Evolutionary conservation across 768 basidiomycete species (phyloP).

Genomic region (Butyriboletus loyo): DNA sequence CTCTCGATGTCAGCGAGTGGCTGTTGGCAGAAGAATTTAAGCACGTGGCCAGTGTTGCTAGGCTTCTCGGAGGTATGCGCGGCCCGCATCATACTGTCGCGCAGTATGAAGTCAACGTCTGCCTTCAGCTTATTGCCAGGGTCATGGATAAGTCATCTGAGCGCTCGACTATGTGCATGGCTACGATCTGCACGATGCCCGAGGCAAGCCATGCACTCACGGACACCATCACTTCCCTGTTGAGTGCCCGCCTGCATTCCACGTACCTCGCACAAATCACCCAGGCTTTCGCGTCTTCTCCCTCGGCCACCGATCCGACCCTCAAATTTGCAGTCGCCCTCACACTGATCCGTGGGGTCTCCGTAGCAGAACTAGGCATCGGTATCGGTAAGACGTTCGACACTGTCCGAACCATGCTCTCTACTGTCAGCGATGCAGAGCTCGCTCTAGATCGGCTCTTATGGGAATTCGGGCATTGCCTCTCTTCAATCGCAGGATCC

Average conservation of each 20-base stretch:
- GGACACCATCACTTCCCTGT: conserved; percentile 41
- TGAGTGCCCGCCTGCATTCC: conserved; percentile 49
- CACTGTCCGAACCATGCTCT: conserved; percentile 23
- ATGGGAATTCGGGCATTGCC: conserved; percentile 38
- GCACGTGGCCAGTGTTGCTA: conserved; percentile 41
- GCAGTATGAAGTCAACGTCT: conserved; percentile 48
- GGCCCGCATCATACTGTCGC: conserved; percentile 38
- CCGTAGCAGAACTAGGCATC: conserved; percentile 20
- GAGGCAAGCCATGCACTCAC: conserved; percentile 44
- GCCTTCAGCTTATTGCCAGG: conserved; percentile 48
- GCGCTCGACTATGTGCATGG: conserved; percentile 43
- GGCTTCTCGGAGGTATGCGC: conserved; percentile 31
- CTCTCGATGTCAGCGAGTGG: conserved; percentile 48
- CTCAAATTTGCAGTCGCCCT: conserved; percentile 36
- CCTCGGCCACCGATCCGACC: conserved; percentile 22
- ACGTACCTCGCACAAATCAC: conserved; percentile 43
- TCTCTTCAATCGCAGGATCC: conserved; percentile 29
- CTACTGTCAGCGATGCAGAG: conserved; percentile 24
- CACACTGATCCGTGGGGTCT: conserved; percentile 30
- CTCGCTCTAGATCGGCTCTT: conserved; percentile 25
- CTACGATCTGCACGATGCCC: conserved; percentile 38
- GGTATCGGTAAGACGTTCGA: conserved; percentile 26
- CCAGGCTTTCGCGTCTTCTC: conserved; percentile 26
- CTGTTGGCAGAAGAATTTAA: conserved; percentile 62
- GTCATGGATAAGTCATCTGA: conserved; percentile 40